Percentiles rank a stretch among this genome's conserved stretches.
Evolutionary conservation across 345 rosid genomes (phyloP).

Genomic region (sweet orange (Citrus sinensis)): DVS_A1.0 CM039167.1:25550501-25551000

Average conservation of each 20-base stretch:
- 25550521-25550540: conserved; percentile 11
- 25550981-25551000: background rate
- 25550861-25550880: conserved; percentile 23
- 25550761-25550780: background rate
- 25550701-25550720: conserved; percentile 21
- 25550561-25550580: conserved; percentile 30
- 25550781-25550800: background rate
- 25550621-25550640: conserved; percentile 31
- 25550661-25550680: conserved; percentile 48
- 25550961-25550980: conserved; percentile 7
- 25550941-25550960: conserved; percentile 4
- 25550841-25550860: conserved; percentile 29
- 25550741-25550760: too few species aligned
- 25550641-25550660: conserved; percentile 35
- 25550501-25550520: conserved; percentile 27
- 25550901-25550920: conserved; percentile 6
- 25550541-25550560: conserved; percentile 22
- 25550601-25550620: conserved; percentile 26
- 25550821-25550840: conserved; percentile 14
- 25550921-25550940: conserved; percentile 22
- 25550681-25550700: conserved; percentile 30
- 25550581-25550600: conserved; percentile 23
- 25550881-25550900: conserved; percentile 17
- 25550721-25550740: too few species aligned
- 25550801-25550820: conserved; percentile 25